phyloP scores from a whole-genome alignment of 2,329 filamentous ascomycete species.

The Pyricularia sp. region DNA sequence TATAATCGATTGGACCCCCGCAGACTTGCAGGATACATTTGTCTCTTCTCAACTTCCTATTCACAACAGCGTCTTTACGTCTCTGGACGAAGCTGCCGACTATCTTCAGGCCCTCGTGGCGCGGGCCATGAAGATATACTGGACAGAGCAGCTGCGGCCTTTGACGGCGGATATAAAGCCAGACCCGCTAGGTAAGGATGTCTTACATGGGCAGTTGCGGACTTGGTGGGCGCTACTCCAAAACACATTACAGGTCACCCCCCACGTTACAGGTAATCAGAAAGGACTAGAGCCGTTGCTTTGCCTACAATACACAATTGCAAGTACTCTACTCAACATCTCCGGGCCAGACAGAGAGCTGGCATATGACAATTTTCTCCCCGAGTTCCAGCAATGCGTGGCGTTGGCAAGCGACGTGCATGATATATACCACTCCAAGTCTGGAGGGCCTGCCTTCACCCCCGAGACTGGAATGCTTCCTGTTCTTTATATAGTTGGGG shows the following conservation, averaged over 20 bases:
- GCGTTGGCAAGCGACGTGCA: not conserved
- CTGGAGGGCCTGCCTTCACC: not conserved
- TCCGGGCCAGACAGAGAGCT: not conserved
- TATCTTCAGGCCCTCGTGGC: not conserved
- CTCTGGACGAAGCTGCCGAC: not conserved
- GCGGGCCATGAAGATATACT: not conserved
- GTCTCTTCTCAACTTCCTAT: not conserved
- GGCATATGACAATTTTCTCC: not conserved
- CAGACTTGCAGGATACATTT: not conserved
- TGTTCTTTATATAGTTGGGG: not conserved
- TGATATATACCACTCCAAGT: not conserved
- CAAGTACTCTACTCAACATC: not conserved
- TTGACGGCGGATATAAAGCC: not conserved
- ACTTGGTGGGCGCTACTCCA: not conserved
- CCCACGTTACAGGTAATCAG: not conserved
- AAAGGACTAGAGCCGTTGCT: not conserved
- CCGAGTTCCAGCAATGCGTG: not conserved
- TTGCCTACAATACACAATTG: not conserved
- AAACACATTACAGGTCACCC: not conserved
- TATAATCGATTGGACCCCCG: slow-evolving; percentile 23
- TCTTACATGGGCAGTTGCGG: not conserved
- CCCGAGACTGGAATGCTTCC: not conserved
- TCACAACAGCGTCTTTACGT: not conserved
- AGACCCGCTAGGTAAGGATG: not conserved
- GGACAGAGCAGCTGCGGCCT: not conserved